Evolutionary conservation across 176 grass and related monocot genomes (phyloP), one percentile per base, ranked within the genome.

Genomic region (Dactylis glomerata): DNA sequence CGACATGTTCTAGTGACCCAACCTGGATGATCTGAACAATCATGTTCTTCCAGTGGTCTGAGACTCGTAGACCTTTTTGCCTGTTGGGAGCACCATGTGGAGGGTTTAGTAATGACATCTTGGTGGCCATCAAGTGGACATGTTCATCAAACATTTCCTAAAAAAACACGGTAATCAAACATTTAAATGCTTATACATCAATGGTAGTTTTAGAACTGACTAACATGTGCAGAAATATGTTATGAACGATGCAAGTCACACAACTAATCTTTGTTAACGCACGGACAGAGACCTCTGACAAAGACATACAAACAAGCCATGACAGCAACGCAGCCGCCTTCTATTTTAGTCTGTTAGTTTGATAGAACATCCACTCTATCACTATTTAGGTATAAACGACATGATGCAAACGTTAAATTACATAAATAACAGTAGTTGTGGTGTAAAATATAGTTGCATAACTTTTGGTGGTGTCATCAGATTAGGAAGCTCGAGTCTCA

Each of bases 101-200:
- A 51, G 12, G 31, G 41, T 47, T 58, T 13, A 38, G 56, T 8
- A 66, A 8, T 66, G 69, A 14, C 6, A 75, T 54, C 13, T 54
- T 40, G 16, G 49, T 49, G 17, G 6, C n/a, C 57, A 51, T 77
- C 19, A 56, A 38, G 45, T 67, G 20, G n/a, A 30, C 36, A n/a
- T n/a, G n/a, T n/a, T n/a, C n/a, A n/a, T n/a, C n/a, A n/a, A n/a
- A n/a, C n/a, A n/a, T n/a, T n/a, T n/a, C n/a, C n/a, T n/a, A 61
- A 27, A 44, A 58, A 11, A 37, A 50, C 59, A 19, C 40, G 24
- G 15, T 42, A 49, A 76, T 64, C n/a, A 50, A 74, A 37, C 55
- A 64, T 26, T 84, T 16, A 20, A 41, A 67, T 54, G 32, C 73
- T 10, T 65, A 63, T 65, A 23, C 55, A 85, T 55, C 82, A 40